A percentile compares a stretch with the other conserved stretches of the same genome.
Conservation (phyloP, 257 asterid genomes). For the Scutellaria galericulata region DNA sequence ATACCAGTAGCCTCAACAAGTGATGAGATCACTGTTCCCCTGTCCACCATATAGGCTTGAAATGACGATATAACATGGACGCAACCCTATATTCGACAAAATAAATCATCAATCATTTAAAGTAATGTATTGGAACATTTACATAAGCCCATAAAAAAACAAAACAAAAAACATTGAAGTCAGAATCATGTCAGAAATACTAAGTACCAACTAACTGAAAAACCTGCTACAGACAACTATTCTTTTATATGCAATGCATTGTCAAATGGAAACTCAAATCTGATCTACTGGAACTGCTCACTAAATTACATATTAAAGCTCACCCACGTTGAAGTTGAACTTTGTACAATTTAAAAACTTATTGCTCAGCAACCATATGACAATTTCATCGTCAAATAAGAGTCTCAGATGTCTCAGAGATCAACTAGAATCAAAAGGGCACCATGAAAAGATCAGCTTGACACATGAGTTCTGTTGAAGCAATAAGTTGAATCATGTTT, state of each 20-base stretch:
- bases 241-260: not conserved
- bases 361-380: not conserved
- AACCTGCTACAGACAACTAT: not conserved
- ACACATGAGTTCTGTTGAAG: not conserved
- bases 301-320: not conserved
- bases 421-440: not conserved
- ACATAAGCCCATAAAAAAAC: not conserved
- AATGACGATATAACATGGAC: constrained; percentile 60
- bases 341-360: not conserved
- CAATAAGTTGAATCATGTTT: not conserved
- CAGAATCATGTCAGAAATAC: not conserved
- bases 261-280: too few species aligned
- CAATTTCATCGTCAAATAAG: not conserved
- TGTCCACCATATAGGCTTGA: constrained; percentile 59
- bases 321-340: not conserved
- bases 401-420: not conserved
- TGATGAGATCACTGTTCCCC: constrained; percentile 63
- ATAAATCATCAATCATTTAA: constrained; percentile 21
- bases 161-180: not conserved
- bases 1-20: constrained; percentile 93
- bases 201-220: not conserved
- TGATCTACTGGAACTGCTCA: not conserved
- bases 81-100: constrained; percentile 65
- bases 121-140: not conserved
- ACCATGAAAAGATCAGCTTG: not conserved